phyloP scores from a whole-genome alignment of 805 yeast genomes.

The Nakazawaea wickerhamii region DNA sequence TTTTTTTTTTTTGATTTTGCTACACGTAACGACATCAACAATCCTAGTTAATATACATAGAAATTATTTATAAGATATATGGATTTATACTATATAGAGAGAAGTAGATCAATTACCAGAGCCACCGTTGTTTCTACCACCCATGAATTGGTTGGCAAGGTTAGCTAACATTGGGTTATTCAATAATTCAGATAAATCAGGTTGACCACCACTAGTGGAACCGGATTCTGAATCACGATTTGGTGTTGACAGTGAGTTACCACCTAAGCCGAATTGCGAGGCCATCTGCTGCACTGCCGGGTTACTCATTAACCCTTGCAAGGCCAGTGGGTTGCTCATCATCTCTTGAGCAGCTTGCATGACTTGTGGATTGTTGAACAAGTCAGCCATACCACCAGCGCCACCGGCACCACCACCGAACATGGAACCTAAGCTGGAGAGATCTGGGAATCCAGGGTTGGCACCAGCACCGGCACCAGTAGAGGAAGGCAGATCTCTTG shows the following conservation, averaged over 20 bases:
- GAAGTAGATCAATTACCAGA: neutral
- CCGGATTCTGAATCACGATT: conserved; percentile 9
- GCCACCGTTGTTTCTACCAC: conserved; percentile 33
- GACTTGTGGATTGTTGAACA: conserved; percentile 88
- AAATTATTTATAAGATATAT: no score
- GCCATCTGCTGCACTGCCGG: conserved; percentile 86
- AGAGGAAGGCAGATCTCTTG: conserved; percentile 20
- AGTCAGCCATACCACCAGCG: conserved; percentile 57
- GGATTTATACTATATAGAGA: neutral
- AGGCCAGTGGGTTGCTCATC: conserved; percentile 81
- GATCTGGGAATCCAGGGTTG: conserved; percentile 63
- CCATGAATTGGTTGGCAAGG: conserved; percentile 68
- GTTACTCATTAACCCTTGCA: conserved; percentile 69
- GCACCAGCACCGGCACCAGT: conserved; percentile 30
- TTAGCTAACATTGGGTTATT: conserved; percentile 74
- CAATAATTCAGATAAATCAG: conserved; percentile 66
- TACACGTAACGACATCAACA: neutral
- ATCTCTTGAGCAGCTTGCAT: conserved; percentile 84
- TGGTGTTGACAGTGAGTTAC: conserved; percentile 23
- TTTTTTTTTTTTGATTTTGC: neutral
- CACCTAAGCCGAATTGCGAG: conserved; percentile 63
- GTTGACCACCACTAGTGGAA: conserved; percentile 26
- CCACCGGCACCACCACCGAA: conserved; percentile 68
- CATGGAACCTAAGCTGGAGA: conserved; percentile 52
- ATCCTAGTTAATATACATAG: neutral